Base-by-base conservation (phyloP, 768 basidiomycete species). In the Kockovaella imperatae region DNA sequence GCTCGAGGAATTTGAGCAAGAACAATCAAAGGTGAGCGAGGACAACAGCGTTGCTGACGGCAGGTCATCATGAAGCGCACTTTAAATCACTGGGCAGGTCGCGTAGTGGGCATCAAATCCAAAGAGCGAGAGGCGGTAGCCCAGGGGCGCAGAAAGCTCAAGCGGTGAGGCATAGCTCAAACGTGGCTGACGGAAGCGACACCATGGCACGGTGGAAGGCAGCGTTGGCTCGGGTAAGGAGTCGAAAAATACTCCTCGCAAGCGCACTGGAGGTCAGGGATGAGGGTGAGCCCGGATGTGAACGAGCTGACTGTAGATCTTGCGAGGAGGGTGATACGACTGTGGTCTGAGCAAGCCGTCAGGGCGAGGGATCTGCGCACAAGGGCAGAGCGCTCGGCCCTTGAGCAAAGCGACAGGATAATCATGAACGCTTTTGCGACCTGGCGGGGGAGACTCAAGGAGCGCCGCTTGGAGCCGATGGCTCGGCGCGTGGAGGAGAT, bases 81-180 rank as follows among this genome's bases (percentile, higher is more conserved):
- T 23, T 47, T 67, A 13, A 32, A 41, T 1, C 35, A 23, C 14
- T 67, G 65, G 65, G 62, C 65, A 5, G 47, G 41, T 11, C 39
- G 56, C 13, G 57, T 67, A 23, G 47, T 67, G n/a, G 50, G 55
- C 14, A 31, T 64, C 38, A 63, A 67, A 43, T 53, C 60, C 23
- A 54, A 59, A 2, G 62, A 67, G 45, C 40, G 62, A 10, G 56
- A 60, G 28, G 55, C 50, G 10, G 42, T 47, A 7, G 59, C 54
- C 36, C 49, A 25, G 35, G 43, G 59, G 15, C 40, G 55, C 28
- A 31, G 25, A 6, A 32, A 35, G 2, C 17, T 52, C 7, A 34
- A 51, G 1, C 32, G 47, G 54, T 57, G 18, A 36, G 51, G 45
- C 10, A 21, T 8, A 38, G 2, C 4, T 39, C 36, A 20, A 23